Evolutionary conservation across 2,329 filamentous ascomycete genomes (phyloP), one percentile per base, ranked within the genome.

Genomic region (Nigrospora oryzae): DNA sequence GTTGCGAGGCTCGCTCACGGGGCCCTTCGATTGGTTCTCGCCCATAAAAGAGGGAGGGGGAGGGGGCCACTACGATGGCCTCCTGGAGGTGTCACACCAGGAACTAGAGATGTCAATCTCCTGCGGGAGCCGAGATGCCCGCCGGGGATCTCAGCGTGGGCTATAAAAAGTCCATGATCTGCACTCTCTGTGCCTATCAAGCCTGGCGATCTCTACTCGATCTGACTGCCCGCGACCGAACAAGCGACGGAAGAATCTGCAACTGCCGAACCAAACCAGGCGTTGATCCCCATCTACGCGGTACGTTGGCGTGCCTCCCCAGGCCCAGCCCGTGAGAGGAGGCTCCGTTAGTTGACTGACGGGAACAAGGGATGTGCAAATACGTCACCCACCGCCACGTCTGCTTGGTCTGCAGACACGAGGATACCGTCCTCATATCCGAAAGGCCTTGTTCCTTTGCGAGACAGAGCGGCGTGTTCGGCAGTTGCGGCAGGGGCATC

Each of bases 401-500:
- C 44, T 70, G 66, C 54, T 53, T 52, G 41, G 38, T 53, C 46
- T 70, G 66, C 55, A 49, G 53, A 38, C 49, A 50, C 16, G 60
- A 68, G 48, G 63, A 68, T 37, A 68, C 61, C 0, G 62, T 70
- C 10, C 60, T 69, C 42, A 68, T 69, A 32, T 68, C 66, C 1
- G 67, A 69, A 43, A 59, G 56, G 36, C 53, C 60, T 16, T 69
- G 67, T 50, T 45, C 55, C 2, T 48, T 42, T 1, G 64, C 64
- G 4, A 55, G 53, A 19, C 52, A 43, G 17, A 61, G 53, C 42
- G 60, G 64, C 39, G 52, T 62, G 19, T 69, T 69, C 46, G 66
- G 65, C 31, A 63, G 61, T 45, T 69, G 66, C 42, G 61, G 62
- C n/a, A 55, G 50, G 11, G 63, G 61, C 1, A 51, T 63, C 5